Evolutionary conservation across 768 basidiomycete genomes (phyloP).

Genomic region (Russula compacta): DNA sequence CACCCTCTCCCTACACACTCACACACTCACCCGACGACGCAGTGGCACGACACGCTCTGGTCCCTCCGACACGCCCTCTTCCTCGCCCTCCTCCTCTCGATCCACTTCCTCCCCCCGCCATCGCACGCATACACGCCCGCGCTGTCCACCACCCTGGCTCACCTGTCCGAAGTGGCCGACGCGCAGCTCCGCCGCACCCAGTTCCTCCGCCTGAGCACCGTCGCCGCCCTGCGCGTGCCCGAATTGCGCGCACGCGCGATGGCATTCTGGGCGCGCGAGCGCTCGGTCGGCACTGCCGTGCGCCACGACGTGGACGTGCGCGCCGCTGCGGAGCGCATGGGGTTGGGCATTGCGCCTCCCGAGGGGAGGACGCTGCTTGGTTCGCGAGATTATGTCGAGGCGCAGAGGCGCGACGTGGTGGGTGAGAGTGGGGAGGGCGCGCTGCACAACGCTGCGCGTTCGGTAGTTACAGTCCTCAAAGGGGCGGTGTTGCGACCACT

Average conservation of each 20-base stretch:
- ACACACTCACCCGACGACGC: not conserved
- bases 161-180: not conserved
- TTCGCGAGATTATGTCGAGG: not conserved
- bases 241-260: constrained; percentile 8
- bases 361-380: not conserved
- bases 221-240: constrained; percentile 5
- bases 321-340: not conserved
- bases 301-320: constrained; percentile 14
- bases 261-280: constrained; percentile 9
- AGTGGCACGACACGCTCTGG: constrained; percentile 19
- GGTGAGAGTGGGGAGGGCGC: not conserved
- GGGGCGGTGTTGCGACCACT: not conserved
- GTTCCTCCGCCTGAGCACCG: constrained; percentile 3
- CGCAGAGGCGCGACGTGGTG: not conserved
- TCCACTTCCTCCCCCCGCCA: constrained; percentile 12
- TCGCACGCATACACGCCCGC: not conserved
- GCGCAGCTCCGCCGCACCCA: constrained; percentile 6
- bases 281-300: constrained; percentile 4
- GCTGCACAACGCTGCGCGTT: constrained; percentile 5
- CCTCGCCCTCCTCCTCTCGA: constrained; percentile 11
- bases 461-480: not conserved
- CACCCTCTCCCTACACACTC: not conserved
- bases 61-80: constrained; percentile 16
- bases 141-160: not conserved
- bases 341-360: not conserved